A percentile compares a stretch with the other conserved stretches of the same genome.
These are phyloP conservation scores for Herpetospermum pedunculosum DNA, from an alignment of 306 rosid genomes.

Conservation along the genomic window DNA sequence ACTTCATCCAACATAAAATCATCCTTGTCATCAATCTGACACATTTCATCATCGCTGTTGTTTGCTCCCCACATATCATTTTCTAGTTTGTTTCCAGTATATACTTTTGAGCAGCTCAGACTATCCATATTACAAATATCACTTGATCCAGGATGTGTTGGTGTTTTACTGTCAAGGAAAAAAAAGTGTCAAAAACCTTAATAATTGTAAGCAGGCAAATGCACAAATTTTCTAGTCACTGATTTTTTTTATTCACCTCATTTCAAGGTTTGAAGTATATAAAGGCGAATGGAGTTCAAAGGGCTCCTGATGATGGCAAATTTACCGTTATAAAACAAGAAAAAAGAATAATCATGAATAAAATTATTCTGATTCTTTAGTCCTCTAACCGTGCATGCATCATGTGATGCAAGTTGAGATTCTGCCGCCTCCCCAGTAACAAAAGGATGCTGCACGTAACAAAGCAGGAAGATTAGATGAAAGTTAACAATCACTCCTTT, in stretches of 20 bases:
- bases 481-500: constrained; percentile 7
- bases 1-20: constrained; percentile 30
- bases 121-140: constrained; percentile 47
- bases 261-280: constrained; percentile 5
- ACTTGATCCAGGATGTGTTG: constrained; percentile 22
- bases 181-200: constrained; percentile 9
- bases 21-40: constrained; percentile 61
- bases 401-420: constrained; percentile 22
- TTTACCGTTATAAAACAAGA: constrained; percentile 6
- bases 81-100: constrained; percentile 32
- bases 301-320: constrained; percentile 39
- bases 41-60: constrained; percentile 64
- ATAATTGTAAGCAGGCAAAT: constrained; percentile 11
- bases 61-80: constrained; percentile 42
- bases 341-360: constrained; percentile 8
- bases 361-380: constrained; percentile 11
- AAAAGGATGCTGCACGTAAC: constrained; percentile 74
- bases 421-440: constrained; percentile 49
- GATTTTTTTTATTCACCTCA: background rate
- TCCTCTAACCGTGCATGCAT: constrained; percentile 47
- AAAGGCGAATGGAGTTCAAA: constrained; percentile 32
- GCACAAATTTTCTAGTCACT: constrained; percentile 12
- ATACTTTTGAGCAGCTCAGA: constrained; percentile 33
- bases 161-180: constrained; percentile 31
- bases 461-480: constrained; percentile 19